Evolutionary conservation across 208 protist genomes (phyloP).

Genomic region (Angomonas desouzai): DNA sequence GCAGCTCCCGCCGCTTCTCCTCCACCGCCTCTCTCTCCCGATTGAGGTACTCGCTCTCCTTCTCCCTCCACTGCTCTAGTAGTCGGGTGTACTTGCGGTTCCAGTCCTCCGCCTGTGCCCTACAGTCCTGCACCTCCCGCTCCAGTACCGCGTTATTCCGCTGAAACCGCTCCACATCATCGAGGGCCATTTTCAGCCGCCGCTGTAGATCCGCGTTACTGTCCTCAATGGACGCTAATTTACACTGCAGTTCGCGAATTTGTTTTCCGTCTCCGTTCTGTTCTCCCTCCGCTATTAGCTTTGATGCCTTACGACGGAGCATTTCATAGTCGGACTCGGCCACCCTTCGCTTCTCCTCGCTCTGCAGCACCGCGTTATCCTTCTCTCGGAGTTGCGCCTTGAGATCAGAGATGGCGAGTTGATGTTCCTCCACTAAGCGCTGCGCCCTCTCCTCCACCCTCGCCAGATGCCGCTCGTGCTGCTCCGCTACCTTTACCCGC

Average conservation of each 20-base stretch:
- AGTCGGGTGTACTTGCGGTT: slow-evolving; percentile 20
- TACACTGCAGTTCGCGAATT: slow-evolving; percentile 25
- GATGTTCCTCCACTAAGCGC: slow-evolving; percentile 48
- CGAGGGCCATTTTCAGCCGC: slow-evolving; percentile 19
- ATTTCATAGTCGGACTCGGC: slow-evolving; percentile 73
- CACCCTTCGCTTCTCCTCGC: slow-evolving; percentile 40
- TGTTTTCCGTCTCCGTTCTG: slow-evolving; percentile 22
- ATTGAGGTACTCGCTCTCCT: neutral
- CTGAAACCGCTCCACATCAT: slow-evolving; percentile 14
- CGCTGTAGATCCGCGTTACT: slow-evolving; percentile 16
- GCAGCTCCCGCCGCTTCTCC: neutral
- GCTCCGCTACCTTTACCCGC: slow-evolving; percentile 62
- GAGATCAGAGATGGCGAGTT: slow-evolving; percentile 36
- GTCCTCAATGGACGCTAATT: slow-evolving; percentile 8
- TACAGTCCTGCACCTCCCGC: slow-evolving; percentile 29
- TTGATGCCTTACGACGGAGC: slow-evolving; percentile 37
- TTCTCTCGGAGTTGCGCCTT: slow-evolving; percentile 55
- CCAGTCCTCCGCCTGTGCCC: slow-evolving; percentile 28
- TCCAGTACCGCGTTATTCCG: slow-evolving; percentile 33
- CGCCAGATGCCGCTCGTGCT: slow-evolving; percentile 77
- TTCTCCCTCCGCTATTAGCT: slow-evolving; percentile 30
- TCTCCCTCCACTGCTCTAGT: slow-evolving; percentile 13
- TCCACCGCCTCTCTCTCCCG: slow-evolving; percentile 5
- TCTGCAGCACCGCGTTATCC: slow-evolving; percentile 29
- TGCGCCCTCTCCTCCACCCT: slow-evolving; percentile 51